Evolutionary conservation across 768 basidiomycete genomes (phyloP), one percentile per base, ranked within the genome.

Genomic region (Lentinula edodes): DNA sequence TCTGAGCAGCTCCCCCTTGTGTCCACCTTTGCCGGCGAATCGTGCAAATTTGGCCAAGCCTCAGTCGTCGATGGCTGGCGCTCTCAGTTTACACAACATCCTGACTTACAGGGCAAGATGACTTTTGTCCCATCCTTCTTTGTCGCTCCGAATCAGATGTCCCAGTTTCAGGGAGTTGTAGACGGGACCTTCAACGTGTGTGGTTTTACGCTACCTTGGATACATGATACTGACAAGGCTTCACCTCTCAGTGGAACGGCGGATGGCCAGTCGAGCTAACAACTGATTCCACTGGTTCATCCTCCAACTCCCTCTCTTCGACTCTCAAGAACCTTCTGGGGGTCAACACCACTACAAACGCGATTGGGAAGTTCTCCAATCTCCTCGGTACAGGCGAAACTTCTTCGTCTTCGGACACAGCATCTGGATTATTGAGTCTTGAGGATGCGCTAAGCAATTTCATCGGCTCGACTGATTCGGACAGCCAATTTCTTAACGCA

Each of bases 51-150:
- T 66, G 90, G 90, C 34, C 80, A 83, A 66, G 68, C 66, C 5
- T 82, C 73, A 59, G 73, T 76, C 28, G 65, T 76, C 16, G 72
- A 80, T 5, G 89, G 84, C 32, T 90, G 90, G 90, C 73, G 69
- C 57, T 73, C 68, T 23, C 82, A 81, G 66, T 90, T 82, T 71
- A 71, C 78, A 35, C 74, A 76, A 58, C 75, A 79, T 60, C 75
- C 74, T 10, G 76, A 78, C 45, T 64, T 85, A 34, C 69, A 78
- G 18, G 82, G 79, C 9, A 70, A 76, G 56, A 77, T 88, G 23
- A 78, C 80, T 65, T 91, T 90, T 69, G 77, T 90, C 0, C 89
- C 90, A 6, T 77, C 86, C 3, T 90, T 90, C 72, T 90, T 90
- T 66, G 72, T 86, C 61, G 81, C 82, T 61, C 79, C 87, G 0